A percentile compares a stretch with the other conserved stretches of the same genome.
Conservation (phyloP, 75 land plant genomes). For the Isoetes taiwanensis region DNA sequence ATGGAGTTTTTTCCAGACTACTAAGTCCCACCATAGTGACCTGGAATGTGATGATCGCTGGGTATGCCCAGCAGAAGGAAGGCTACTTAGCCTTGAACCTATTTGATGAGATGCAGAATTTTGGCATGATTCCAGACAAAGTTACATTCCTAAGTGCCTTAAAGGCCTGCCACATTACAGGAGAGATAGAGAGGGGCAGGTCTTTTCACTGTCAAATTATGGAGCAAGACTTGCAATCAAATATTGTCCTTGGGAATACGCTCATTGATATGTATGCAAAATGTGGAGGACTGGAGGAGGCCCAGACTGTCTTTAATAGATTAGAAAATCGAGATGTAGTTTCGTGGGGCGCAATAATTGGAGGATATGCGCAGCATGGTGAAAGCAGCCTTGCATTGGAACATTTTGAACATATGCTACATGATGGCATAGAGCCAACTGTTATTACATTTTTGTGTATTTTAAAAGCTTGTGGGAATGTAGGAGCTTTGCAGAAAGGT, state of each 20-base stretch:
- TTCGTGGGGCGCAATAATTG: background rate
- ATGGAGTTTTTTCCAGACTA: background rate
- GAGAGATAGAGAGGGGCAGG: slow-evolving; percentile 7
- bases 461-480: slow-evolving; percentile 19
- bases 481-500: slow-evolving; percentile 9
- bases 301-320: background rate
- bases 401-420: slow-evolving; percentile 26
- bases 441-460: slow-evolving; percentile 19
- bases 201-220: slow-evolving; percentile 18
- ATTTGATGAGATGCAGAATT: slow-evolving; percentile 26
- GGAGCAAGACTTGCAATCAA: slow-evolving; percentile 10
- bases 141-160: slow-evolving; percentile 22
- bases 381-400: slow-evolving; percentile 24
- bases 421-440: slow-evolving; percentile 15
- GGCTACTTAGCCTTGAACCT: slow-evolving; percentile 23
- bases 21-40: background rate
- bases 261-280: background rate
- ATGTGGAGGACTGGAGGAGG: background rate
- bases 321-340: background rate
- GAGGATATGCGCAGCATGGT: background rate
- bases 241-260: background rate
- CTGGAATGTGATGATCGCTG: background rate
- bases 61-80: background rate
- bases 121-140: slow-evolving; percentile 15
- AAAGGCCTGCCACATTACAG: slow-evolving; percentile 17